These are phyloP conservation scores for Ramaria sp. DNA, from an alignment of 768 basidiomycete genomes.

Conservation along the genomic window DNA sequence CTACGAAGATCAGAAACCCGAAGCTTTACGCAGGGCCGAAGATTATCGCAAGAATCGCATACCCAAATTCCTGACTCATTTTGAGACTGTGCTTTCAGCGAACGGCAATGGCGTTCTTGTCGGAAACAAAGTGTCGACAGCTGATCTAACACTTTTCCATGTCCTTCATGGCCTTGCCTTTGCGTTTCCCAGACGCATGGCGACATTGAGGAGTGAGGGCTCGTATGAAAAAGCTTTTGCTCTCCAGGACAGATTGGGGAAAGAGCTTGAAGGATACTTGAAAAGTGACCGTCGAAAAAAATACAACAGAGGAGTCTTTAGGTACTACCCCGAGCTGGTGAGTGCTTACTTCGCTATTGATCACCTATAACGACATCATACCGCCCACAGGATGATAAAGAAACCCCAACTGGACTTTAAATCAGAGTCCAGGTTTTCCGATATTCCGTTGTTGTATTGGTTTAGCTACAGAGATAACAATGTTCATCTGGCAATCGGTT, in stretches of 20 bases:
- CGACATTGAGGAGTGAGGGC: constrained; percentile 14
- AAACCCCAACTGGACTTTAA: no score
- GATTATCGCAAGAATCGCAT: constrained; percentile 25
- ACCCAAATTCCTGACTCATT: constrained; percentile 31
- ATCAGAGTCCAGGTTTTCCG: no score
- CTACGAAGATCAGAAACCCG: constrained; percentile 35
- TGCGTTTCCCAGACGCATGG: constrained; percentile 28
- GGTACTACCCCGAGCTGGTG: constrained; percentile 29
- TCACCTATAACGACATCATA: no score
- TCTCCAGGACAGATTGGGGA: constrained; percentile 23
- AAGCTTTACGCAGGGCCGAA: constrained; percentile 21
- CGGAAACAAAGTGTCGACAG: constrained; percentile 24
- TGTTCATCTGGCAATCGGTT: no score
- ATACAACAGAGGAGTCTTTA: constrained; percentile 25
- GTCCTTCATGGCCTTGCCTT: constrained; percentile 22
- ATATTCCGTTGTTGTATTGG: no score
- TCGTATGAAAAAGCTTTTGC: constrained; percentile 21
- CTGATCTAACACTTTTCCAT: constrained; percentile 33
- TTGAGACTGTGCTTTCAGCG: constrained; percentile 20
- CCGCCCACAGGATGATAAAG: no score
- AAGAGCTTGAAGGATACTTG: constrained; percentile 23
- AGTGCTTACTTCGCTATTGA: constrained; percentile 14
- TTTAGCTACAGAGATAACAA: no score
- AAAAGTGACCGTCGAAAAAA: constrained; percentile 20
- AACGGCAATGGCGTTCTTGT: constrained; percentile 20